Evolutionary conservation across 805 yeast species (phyloP), one percentile per base, ranked within the genome.

Genomic region (Saturnispora ahearnii): DNA sequence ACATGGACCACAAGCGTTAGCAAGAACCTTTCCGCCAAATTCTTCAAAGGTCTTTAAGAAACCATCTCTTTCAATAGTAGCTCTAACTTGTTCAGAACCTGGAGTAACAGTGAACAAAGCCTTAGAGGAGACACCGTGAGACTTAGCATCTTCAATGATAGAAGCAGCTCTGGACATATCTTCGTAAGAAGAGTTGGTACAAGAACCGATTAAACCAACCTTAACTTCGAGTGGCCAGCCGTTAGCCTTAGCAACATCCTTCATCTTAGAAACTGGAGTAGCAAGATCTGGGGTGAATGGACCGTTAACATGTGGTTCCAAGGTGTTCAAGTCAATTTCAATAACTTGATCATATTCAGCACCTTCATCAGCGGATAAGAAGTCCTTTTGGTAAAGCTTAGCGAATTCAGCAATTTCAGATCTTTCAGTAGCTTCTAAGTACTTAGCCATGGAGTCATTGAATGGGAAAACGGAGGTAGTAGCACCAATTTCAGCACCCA

Each of bases 401-500:
- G 95, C 97, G 48, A 84, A 81, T 38, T 82, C 81, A 38, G 96
- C 95, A 62, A 93, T 79, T 54, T 86, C 82, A 8, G 76, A 81
- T 72, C 99, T 81, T 57, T 81, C 81, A 34, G 99, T 93, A 42
- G 96, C 89, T 49, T 76, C 64, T 65, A 93, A 76, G 71, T 88
- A 93, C 55, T 64, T 62, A 57, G 57, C 66, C 70, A 67, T 67
- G 44, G 72, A 67, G 42, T 66, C 53, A 59, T 68, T 89, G 78
- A 82, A 91, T 55, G 99, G 99, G 88, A 93, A 93, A 51, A 87
- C 81, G 24, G 98, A 91, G 41, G 99, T 93, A 36, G 99, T 93
- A 41, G 99, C 99, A 70, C 99, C 99, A 52, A 93, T 89, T 73
- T 93, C 99, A 49, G 99, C 99, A 67, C 99, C 99, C 99, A 93